Evolutionary conservation across 148 eudicot genomes (phyloP).

Genomic region (Limonium bicolor): DNA sequence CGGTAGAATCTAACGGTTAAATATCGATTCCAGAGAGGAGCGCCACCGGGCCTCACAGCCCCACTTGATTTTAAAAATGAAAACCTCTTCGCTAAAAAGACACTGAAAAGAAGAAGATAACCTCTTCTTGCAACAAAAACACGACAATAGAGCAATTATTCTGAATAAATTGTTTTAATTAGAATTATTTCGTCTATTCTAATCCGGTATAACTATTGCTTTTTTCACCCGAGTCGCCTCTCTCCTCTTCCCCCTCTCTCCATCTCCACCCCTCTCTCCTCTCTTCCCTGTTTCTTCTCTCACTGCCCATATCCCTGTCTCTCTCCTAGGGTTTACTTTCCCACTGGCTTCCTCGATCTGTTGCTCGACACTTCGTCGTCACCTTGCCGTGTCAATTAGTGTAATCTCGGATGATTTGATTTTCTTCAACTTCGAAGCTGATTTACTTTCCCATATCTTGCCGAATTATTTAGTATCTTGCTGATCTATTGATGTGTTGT

Average conservation of each 20-base stretch:
- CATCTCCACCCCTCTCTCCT: constrained; percentile 3
- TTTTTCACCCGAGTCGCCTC: background rate
- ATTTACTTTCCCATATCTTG: background rate
- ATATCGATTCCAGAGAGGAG: no score
- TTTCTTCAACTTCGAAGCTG: constrained; percentile 2
- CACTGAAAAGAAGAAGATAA: no score
- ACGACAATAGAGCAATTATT: no score
- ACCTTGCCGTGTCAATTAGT: constrained; percentile 8
- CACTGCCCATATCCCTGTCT: no score
- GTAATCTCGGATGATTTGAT: constrained; percentile 17
- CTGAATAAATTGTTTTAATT: background rate
- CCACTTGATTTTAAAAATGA: no score
- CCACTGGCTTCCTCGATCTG: constrained; percentile 14
- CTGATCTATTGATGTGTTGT: background rate
- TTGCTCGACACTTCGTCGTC: constrained; percentile 4
- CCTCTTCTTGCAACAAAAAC: no score
- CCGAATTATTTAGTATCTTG: background rate
- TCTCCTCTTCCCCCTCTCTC: constrained; percentile 4
- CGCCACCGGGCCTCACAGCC: no score
- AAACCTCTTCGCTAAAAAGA: no score
- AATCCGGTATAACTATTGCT: background rate
- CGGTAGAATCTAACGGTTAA: no score
- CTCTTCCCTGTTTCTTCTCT: constrained; percentile 17
- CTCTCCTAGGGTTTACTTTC: constrained; percentile 39
- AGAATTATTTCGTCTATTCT: background rate